A percentile compares a stretch with the other conserved stretches of the same genome.
Evolutionary conservation across 371 early-diverging fungal species (phyloP).

Genomic region (Lichtheimia hyalospora): DNA sequence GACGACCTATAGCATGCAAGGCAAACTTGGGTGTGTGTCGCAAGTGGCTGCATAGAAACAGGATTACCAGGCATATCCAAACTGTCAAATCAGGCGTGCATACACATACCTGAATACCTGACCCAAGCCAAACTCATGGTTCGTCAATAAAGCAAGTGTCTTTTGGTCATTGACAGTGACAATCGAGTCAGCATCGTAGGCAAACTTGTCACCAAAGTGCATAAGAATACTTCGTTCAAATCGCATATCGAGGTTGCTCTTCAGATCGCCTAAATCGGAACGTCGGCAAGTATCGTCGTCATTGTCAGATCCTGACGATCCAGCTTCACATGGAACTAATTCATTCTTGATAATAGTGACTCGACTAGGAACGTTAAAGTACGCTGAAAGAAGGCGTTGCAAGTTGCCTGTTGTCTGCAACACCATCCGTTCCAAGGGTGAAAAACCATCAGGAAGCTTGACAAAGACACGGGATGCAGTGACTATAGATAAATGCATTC

Average conservation of each 20-base stretch:
- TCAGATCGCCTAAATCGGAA: neutral
- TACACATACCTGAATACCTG: conserved; percentile 44
- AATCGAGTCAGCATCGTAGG: conserved; percentile 45
- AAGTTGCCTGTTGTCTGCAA: conserved; percentile 46
- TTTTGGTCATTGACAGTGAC: conserved; percentile 33
- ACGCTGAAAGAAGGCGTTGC: conserved; percentile 44
- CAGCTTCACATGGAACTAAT: conserved; percentile 4
- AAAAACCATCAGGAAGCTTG: conserved; percentile 34
- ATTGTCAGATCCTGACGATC: neutral
- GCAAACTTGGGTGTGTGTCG: conserved; percentile 39
- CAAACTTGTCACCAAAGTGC: conserved; percentile 40
- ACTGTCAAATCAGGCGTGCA: too few species aligned
- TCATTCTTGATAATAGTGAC: conserved; percentile 39
- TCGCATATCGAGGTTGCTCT: conserved; percentile 11
- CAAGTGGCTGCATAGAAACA: conserved; percentile 23
- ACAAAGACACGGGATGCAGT: conserved; percentile 43
- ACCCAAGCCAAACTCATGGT: conserved; percentile 48
- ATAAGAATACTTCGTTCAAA: conserved; percentile 42
- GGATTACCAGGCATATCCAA: too few species aligned
- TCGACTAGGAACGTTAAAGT: conserved; percentile 45
- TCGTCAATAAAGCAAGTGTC: conserved; percentile 35
- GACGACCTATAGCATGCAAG: conserved; percentile 40
- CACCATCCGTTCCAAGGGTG: conserved; percentile 45
- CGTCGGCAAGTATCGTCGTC: neutral
- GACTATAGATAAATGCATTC: conserved; percentile 20